Percentiles rank a stretch among this genome's conserved stretches.
Conservation (phyloP, 2,329 filamentous ascomycete genomes). For the Berkeleyomyces basicola region DNA sequence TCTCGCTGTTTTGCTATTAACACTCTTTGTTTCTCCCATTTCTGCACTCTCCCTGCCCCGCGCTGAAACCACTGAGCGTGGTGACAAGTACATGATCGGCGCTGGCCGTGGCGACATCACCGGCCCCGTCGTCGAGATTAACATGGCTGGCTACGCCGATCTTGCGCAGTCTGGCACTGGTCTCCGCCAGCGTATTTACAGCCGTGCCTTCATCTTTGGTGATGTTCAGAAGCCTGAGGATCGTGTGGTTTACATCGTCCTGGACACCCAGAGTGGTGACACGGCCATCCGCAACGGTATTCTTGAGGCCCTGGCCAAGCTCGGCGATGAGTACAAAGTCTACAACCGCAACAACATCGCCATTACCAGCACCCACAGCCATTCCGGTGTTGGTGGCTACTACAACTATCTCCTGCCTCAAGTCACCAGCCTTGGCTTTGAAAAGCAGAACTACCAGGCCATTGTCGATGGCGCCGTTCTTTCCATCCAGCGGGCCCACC, state of each 20-base stretch:
- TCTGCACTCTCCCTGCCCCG: background rate
- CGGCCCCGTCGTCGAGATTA: conserved; percentile 71
- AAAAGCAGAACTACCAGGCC: conserved; percentile 69
- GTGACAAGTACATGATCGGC: conserved; percentile 28
- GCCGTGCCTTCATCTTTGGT: conserved; percentile 73
- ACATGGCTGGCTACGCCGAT: conserved; percentile 79
- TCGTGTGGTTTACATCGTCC: conserved; percentile 67
- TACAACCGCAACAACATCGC: conserved; percentile 70
- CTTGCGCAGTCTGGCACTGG: conserved; percentile 64
- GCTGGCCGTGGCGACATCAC: conserved; percentile 39
- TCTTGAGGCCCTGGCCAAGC: conserved; percentile 46
- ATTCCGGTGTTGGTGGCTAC: conserved; percentile 81
- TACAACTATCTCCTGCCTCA: conserved; percentile 83
- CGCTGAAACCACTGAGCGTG: background rate
- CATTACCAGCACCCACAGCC: conserved; percentile 81
- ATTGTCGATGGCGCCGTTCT: conserved; percentile 71
- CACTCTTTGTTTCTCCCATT: background rate
- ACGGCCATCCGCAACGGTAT: conserved; percentile 76
- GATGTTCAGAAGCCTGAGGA: conserved; percentile 46
- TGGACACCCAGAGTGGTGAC: conserved; percentile 77
- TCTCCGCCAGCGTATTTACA: conserved; percentile 69
- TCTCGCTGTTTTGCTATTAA: background rate
- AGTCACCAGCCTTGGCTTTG: conserved; percentile 71
- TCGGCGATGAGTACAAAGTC: conserved; percentile 56
- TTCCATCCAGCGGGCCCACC: conserved; percentile 29